Evolutionary conservation across 495 filamentous ascomycete species (phyloP).

Genomic region (Ramalina intermedia): DNA sequence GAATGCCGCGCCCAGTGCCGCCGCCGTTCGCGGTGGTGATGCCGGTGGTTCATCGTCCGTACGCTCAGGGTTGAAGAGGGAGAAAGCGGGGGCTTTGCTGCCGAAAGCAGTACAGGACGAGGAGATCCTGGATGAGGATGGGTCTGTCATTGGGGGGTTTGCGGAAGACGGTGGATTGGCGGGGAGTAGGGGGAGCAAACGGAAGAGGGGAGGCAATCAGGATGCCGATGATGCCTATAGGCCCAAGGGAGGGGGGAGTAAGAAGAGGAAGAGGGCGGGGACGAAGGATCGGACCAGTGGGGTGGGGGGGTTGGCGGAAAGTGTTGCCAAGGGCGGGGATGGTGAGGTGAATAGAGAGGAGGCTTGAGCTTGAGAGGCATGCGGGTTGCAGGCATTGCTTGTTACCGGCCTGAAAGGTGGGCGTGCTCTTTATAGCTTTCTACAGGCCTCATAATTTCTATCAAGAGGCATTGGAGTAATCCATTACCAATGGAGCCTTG

Average conservation of each 20-base stretch:
- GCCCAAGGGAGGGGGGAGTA: constrained; percentile 49
- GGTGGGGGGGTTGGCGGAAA: constrained; percentile 1
- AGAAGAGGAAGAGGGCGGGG: constrained; percentile 39
- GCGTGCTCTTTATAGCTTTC: too few species aligned
- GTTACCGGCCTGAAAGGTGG: too few species aligned
- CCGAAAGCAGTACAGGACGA: constrained; percentile 29
- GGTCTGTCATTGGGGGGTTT: constrained; percentile 26
- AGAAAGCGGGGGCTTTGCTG: constrained; percentile 2
- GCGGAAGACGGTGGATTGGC: constrained; percentile 20
- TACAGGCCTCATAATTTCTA: too few species aligned
- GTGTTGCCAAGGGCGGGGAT: neutral
- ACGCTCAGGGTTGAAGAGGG: neutral
- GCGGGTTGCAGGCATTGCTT: neutral
- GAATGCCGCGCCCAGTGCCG: neutral
- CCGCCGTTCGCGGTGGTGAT: neutral
- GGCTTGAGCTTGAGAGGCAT: neutral
- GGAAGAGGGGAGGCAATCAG: constrained; percentile 40
- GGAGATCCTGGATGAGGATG: constrained; percentile 40
- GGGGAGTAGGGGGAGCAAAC: constrained; percentile 25
- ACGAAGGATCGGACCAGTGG: constrained; percentile 35
- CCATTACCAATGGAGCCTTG: too few species aligned
- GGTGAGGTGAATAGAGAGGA: neutral
- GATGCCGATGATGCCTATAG: constrained; percentile 53
- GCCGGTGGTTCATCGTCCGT: too few species aligned
- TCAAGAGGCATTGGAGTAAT: too few species aligned